Base-by-base conservation (phyloP, 495 filamentous ascomycete genomes). In the Penicillium atrosanguineum region DNA sequence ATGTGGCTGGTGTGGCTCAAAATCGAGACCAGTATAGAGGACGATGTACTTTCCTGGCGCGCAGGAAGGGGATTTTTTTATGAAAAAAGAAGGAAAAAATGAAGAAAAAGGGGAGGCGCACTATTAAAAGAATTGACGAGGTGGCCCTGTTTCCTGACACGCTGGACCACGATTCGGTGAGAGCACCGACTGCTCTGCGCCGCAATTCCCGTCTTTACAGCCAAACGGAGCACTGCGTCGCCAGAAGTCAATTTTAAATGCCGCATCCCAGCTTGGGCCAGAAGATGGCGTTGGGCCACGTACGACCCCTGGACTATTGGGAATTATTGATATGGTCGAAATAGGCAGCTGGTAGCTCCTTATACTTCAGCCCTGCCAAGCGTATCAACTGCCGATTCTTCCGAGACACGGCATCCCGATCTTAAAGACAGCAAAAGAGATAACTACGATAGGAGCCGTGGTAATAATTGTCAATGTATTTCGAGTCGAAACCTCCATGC, bases 121-220 rank as follows among this genome's bases (percentile, higher is more conserved):
- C 38, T 20, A 40, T 0, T 6, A 16, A 55, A 52, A 41, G 45
- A 36, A 49, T 18, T 41, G 46, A 26, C 39, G 48, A 48, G 20
- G 52, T 55, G 52, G 56, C 46, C 25, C 46, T 49, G 16, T 12
- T 26, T n/a, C 41, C 23, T 44, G 38, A 28, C 7, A 61, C 59
- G 12, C 43, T 29, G 59, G 29, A 20, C 59, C 34, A 56, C 63
- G 48, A 66, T 66, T 67, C 61, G 63, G 62, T 58, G 45, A 59
- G 48, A 55, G 40, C 61, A 56, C 63, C 63, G 63, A 60, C 43
- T 29, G 7, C 6, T 46, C 29, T 51, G 29, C 42, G 40, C 47
- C 40, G 41, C 50, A 60, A 16, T 52, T 52, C 50, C 58, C 50
- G 34, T 46, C 43, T 29, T 52, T 3, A 34, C 21, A n/a, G 42